A percentile compares a stretch with the other conserved stretches of the same genome.
phyloP scores from a whole-genome alignment of 2,329 filamentous ascomycete genomes.

The Pseudogymnoascus verrucosus region DNA sequence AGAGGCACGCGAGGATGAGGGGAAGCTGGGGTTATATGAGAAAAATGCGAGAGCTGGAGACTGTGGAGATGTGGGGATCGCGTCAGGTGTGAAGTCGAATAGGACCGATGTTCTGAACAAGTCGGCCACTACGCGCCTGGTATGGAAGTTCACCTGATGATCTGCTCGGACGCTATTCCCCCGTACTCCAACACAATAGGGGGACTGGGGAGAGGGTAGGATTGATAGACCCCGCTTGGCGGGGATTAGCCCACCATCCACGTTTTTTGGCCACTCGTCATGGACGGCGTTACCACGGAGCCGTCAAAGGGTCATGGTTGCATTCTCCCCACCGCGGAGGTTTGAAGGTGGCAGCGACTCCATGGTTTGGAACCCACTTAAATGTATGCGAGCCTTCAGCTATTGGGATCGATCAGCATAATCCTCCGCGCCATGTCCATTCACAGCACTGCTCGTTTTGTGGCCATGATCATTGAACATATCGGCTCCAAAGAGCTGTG shows the following conservation, averaged over 20 bases:
- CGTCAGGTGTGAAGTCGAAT: neutral
- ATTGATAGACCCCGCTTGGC: slow-evolving; percentile 1
- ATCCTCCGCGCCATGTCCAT: neutral
- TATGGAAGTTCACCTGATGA: slow-evolving; percentile 2
- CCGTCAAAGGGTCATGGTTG: neutral
- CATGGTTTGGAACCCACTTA: neutral
- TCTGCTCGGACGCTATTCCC: slow-evolving; percentile 2
- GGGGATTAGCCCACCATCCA: neutral
- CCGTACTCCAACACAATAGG: neutral
- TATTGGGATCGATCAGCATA: neutral
- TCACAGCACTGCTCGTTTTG: neutral
- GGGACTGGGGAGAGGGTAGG: neutral
- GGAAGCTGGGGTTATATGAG: slow-evolving; percentile 3
- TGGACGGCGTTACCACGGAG: neutral
- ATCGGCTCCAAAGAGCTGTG: neutral
- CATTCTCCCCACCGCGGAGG: neutral
- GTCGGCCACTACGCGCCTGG: neutral
- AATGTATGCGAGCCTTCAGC: neutral
- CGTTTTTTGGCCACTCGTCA: slow-evolving; percentile 3
- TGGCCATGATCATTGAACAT: neutral
- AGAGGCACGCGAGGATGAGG: neutral
- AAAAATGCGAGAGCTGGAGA: neutral
- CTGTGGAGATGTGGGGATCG: neutral
- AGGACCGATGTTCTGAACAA: neutral
- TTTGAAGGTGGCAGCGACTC: neutral